These are phyloP conservation scores for Rhizopus microsporus DNA, from an alignment of 371 early-diverging fungal genomes.

Conservation along the genomic window DNA sequence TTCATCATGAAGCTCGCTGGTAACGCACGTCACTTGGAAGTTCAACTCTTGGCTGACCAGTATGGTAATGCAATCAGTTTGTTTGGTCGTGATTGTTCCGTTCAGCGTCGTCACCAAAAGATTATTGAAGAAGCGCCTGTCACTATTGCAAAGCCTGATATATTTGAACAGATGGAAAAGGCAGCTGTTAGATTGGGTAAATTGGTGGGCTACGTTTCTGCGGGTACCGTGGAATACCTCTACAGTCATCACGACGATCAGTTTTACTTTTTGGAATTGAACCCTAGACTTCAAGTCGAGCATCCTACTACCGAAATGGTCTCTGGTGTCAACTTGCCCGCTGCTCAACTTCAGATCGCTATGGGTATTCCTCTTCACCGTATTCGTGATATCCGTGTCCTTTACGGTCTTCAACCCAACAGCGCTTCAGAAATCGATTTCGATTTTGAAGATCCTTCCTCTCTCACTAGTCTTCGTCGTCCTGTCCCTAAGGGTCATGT, in stretches of 20 bases:
- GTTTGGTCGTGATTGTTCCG: constrained; percentile 98
- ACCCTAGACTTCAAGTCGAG: constrained; percentile 99
- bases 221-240: constrained; percentile 98
- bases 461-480: constrained; percentile 81
- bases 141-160: constrained; percentile 83
- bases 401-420: constrained; percentile 87
- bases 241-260: constrained; percentile 84
- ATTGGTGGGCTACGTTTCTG: constrained; percentile 93
- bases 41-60: constrained; percentile 95
- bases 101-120: constrained; percentile 98
- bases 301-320: constrained; percentile 99
- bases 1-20: constrained; percentile 97
- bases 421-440: constrained; percentile 92
- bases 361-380: constrained; percentile 96
- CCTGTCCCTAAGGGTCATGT: constrained; percentile 97
- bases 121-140: constrained; percentile 97
- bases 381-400: constrained; percentile 92
- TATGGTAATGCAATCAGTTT: constrained; percentile 97
- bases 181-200: constrained; percentile 95
- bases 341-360: constrained; percentile 96
- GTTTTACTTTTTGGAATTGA: constrained; percentile 97
- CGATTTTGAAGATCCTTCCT: constrained; percentile 77
- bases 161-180: constrained; percentile 91
- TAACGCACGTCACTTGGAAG: constrained; percentile 96
- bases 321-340: constrained; percentile 96